phyloP scores from a whole-genome alignment of 176 grass and related monocot species.

The Secale cereale region DNA sequence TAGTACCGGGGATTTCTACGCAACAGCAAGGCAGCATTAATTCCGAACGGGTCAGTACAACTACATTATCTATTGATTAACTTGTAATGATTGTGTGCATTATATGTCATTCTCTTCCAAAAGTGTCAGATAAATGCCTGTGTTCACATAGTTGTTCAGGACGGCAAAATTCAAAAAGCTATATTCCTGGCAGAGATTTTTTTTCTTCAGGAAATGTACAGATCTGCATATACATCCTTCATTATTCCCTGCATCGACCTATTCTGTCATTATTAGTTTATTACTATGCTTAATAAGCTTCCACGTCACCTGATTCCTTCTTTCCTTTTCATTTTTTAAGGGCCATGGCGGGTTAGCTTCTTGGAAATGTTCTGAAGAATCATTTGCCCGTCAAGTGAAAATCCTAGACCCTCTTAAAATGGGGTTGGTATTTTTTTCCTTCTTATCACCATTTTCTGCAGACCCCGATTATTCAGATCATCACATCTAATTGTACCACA shows the following conservation, averaged over 20 bases:
- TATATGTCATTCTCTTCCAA: no score
- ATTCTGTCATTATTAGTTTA: background rate
- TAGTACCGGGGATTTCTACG: conserved; percentile 80
- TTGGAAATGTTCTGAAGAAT: conserved; percentile 99
- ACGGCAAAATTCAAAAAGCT: no score
- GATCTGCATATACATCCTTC: conserved; percentile 19
- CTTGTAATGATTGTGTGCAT: conserved; percentile 2
- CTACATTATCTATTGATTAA: conserved; percentile 18
- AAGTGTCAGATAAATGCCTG: no score
- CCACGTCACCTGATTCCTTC: conserved; percentile 1
- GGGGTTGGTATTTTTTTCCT: conserved; percentile 41
- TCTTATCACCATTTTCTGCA: conserved; percentile 15
- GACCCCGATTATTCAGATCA: background rate
- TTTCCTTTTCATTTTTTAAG: conserved; percentile 35
- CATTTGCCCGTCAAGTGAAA: conserved; percentile 91
- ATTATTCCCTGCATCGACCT: background rate
- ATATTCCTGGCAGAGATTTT: no score
- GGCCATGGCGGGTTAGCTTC: conserved; percentile 61
- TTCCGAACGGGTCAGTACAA: conserved; percentile 49
- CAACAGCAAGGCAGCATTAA: conserved; percentile 57
- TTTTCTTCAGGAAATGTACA: background rate
- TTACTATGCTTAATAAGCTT: conserved; percentile 10
- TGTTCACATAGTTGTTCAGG: no score
- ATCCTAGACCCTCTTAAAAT: conserved; percentile 93
- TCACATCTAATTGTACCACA: conserved; percentile 18